phyloP scores from a whole-genome alignment of 805 yeast species.

The Candida orba region DNA sequence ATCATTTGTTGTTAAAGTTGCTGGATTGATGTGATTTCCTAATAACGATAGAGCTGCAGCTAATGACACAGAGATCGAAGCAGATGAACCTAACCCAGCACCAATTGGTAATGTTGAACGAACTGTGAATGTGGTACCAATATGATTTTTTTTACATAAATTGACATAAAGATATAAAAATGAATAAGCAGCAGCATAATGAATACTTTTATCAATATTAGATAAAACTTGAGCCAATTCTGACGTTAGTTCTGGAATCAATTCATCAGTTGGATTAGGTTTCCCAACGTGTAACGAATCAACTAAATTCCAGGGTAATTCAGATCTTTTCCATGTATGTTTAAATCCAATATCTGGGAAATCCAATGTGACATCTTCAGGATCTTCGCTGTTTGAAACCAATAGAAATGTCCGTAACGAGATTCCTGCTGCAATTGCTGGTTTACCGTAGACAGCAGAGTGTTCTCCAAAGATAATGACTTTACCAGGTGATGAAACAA shows the following conservation, averaged over 20 bases:
- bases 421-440: constrained; percentile 94
- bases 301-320: constrained; percentile 52
- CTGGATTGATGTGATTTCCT: constrained; percentile 45
- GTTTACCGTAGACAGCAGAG: constrained; percentile 87
- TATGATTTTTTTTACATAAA: constrained; percentile 39
- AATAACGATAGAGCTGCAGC: constrained; percentile 63
- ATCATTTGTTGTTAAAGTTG: constrained; percentile 30
- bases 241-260: constrained; percentile 51
- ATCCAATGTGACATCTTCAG: constrained; percentile 49
- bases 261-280: constrained; percentile 40
- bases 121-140: constrained; percentile 54
- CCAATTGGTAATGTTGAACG: constrained; percentile 90
- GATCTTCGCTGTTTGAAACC: constrained; percentile 40
- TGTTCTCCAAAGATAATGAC: constrained; percentile 96
- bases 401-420: constrained; percentile 77
- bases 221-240: constrained; percentile 38
- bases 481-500: constrained; percentile 93
- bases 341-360: constrained; percentile 77
- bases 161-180: constrained; percentile 71
- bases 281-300: constrained; percentile 14
- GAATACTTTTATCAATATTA: constrained; percentile 46
- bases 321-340: constrained; percentile 53
- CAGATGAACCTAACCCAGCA: constrained; percentile 95
- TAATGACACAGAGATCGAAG: constrained; percentile 79
- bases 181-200: constrained; percentile 72